These are phyloP conservation scores for Malassezia globosa DNA, from an alignment of 1,284 basidiomycete species.

Conservation along the genomic window DNA sequence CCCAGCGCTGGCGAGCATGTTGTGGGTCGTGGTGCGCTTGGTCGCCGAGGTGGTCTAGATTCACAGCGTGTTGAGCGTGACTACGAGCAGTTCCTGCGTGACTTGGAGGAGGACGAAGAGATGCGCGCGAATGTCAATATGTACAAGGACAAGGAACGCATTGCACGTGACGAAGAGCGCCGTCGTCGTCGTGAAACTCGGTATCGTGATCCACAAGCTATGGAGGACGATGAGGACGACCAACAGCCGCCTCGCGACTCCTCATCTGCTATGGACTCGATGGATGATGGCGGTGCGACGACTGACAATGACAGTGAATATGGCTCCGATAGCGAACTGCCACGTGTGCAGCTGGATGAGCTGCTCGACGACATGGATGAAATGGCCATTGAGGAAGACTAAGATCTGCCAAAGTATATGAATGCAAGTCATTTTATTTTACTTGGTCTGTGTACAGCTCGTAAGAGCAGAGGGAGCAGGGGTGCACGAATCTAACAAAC, in stretches of 20 bases:
- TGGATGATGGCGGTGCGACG: conserved; percentile 25
- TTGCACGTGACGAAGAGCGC: conserved; percentile 28
- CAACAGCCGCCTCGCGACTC: conserved; percentile 25
- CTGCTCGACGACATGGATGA: conserved; percentile 78
- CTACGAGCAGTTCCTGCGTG: conserved; percentile 88
- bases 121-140: conserved; percentile 77
- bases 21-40: conserved; percentile 67
- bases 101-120: conserved; percentile 92
- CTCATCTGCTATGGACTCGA: conserved; percentile 9
- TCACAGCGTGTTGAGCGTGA: conserved; percentile 88
- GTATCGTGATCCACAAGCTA: conserved; percentile 50
- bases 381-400: conserved; percentile 23
- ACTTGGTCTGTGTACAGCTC: not conserved
- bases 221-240: conserved; percentile 50
- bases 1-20: conserved; percentile 28
- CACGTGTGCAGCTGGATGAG: conserved; percentile 60
- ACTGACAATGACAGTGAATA: conserved; percentile 54
- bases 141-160: conserved; percentile 56
- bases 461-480: not conserved
- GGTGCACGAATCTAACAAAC: not conserved
- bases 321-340: conserved; percentile 62
- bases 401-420: no score
- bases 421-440: not conserved
- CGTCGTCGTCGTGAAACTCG: conserved; percentile 47
- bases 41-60: conserved; percentile 77